These are phyloP conservation scores for Hypoxylon sp. DNA, from an alignment of 2,329 filamentous ascomycete genomes.

Conservation along the genomic window DNA sequence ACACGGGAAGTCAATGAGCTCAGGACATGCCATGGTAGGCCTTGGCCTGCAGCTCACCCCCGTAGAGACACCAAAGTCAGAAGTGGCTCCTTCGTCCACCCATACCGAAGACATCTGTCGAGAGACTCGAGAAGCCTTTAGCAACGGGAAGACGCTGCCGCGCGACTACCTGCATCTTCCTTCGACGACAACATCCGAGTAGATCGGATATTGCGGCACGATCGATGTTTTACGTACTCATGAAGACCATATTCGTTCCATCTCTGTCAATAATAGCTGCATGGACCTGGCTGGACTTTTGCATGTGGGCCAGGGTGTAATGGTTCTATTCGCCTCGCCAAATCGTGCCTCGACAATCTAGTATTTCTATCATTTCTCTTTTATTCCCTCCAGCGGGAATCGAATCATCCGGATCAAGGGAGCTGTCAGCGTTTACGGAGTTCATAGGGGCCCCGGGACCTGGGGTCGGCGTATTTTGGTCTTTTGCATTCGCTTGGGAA, in stretches of 20 bases:
- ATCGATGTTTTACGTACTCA: slow-evolving; percentile 13
- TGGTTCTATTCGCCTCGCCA: slow-evolving; percentile 30
- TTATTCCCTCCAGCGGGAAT: slow-evolving; percentile 11
- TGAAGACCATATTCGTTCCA: slow-evolving; percentile 23
- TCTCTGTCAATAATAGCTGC: slow-evolving; percentile 32
- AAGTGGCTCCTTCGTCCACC: slow-evolving; percentile 37
- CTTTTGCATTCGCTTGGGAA: slow-evolving; percentile 25
- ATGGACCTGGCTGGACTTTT: slow-evolving; percentile 30
- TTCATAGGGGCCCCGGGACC: slow-evolving; percentile 24
- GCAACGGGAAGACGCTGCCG: slow-evolving; percentile 29
- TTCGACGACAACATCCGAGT: slow-evolving; percentile 18
- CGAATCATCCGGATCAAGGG: slow-evolving; percentile 33
- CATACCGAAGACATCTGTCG: slow-evolving; percentile 29
- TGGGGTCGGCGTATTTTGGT: slow-evolving; percentile 30
- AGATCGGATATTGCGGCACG: slow-evolving; percentile 22
- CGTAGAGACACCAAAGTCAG: slow-evolving; percentile 50
- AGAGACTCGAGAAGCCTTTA: slow-evolving; percentile 40
- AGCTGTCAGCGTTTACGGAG: slow-evolving; percentile 24
- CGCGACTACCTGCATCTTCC: slow-evolving; percentile 41
- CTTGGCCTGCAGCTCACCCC: slow-evolving; percentile 54
- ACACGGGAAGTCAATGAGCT: slow-evolving; percentile 52
- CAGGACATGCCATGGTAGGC: slow-evolving; percentile 51
- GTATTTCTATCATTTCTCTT: slow-evolving; percentile 5
- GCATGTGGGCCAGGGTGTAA: slow-evolving; percentile 16
- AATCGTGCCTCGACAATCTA: slow-evolving; percentile 22